phyloP scores from a whole-genome alignment of 352 stramenopile species.

The Phytophthora podocarpi region DNA sequence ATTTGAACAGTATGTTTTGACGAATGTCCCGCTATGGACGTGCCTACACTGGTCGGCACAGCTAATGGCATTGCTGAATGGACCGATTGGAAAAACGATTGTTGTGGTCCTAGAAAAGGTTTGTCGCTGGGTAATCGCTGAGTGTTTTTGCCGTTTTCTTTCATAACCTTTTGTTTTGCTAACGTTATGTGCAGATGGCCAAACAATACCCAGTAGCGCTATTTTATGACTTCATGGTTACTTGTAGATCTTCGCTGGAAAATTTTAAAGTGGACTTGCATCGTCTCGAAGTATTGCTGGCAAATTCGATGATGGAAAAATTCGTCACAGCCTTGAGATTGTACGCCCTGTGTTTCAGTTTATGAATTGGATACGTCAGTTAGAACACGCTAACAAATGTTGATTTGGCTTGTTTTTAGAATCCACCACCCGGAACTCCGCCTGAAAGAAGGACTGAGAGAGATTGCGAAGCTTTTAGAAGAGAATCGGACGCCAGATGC shows the following conservation, averaged over 20 bases:
- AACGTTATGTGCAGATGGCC: slow-evolving; percentile 56
- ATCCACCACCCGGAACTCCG: slow-evolving; percentile 83
- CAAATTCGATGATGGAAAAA: slow-evolving; percentile 82
- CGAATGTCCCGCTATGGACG: slow-evolving; percentile 74
- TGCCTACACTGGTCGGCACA: slow-evolving; percentile 81
- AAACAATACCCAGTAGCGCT: slow-evolving; percentile 71
- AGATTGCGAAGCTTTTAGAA: slow-evolving; percentile 71
- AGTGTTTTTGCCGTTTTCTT: background rate
- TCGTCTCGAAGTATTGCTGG: slow-evolving; percentile 51
- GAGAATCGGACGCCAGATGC: slow-evolving; percentile 43
- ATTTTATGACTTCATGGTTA: slow-evolving; percentile 87
- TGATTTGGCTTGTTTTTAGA: slow-evolving; percentile 32
- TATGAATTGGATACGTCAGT: background rate
- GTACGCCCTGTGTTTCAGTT: slow-evolving; percentile 37
- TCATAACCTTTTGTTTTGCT: background rate
- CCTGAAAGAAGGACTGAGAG: slow-evolving; percentile 77
- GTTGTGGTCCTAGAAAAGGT: slow-evolving; percentile 78
- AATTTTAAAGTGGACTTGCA: slow-evolving; percentile 54
- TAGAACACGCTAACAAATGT: slow-evolving; percentile 7
- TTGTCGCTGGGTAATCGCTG: too few relatives aligned
- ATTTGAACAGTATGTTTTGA: slow-evolving; percentile 53
- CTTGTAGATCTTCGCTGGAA: slow-evolving; percentile 41
- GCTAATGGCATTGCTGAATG: slow-evolving; percentile 72
- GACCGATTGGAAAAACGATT: slow-evolving; percentile 60
- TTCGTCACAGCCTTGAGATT: slow-evolving; percentile 79